Conservation (phyloP, 768 basidiomycete species). For the Hygrophorus russula region DNA sequence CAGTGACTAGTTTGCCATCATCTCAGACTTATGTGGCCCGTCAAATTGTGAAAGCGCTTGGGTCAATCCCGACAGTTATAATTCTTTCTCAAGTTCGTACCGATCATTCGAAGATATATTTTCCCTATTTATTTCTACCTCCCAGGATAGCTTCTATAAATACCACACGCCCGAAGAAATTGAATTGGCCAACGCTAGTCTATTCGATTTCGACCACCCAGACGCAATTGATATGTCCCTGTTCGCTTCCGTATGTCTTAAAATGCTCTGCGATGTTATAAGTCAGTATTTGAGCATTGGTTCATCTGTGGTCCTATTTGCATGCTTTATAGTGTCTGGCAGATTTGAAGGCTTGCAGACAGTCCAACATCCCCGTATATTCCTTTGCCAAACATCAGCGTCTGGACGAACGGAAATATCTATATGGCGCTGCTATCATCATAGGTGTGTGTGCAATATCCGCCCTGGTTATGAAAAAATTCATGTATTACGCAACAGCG, state of each 20-base stretch:
- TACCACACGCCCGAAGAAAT: slow-evolving; percentile 69
- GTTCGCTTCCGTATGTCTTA: slow-evolving; percentile 57
- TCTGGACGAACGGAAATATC: slow-evolving; percentile 66
- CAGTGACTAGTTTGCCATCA: neutral
- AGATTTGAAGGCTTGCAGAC: slow-evolving; percentile 77
- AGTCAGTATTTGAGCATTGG: neutral
- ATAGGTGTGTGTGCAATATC: slow-evolving; percentile 39
- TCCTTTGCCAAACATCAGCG: slow-evolving; percentile 89
- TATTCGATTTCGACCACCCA: slow-evolving; percentile 85
- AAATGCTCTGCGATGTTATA: neutral
- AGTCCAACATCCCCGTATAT: slow-evolving; percentile 87
- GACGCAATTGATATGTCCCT: slow-evolving; percentile 85
- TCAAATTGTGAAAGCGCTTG: slow-evolving; percentile 69
- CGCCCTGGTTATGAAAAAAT: neutral
- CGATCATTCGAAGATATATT: neutral
- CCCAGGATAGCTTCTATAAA: slow-evolving; percentile 91
- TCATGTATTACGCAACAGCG: slow-evolving; percentile 26
- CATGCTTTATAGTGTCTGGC: slow-evolving; percentile 51
- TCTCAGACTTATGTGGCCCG: slow-evolving; percentile 74
- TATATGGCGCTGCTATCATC: slow-evolving; percentile 90
- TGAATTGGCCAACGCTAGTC: slow-evolving; percentile 68
- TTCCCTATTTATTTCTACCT: neutral
- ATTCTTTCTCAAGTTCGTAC: slow-evolving; percentile 73
- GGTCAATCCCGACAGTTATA: slow-evolving; percentile 79
- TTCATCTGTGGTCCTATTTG: neutral